Base-by-base conservation (phyloP, 306 rosid species). In the Corylus americana region DNA sequence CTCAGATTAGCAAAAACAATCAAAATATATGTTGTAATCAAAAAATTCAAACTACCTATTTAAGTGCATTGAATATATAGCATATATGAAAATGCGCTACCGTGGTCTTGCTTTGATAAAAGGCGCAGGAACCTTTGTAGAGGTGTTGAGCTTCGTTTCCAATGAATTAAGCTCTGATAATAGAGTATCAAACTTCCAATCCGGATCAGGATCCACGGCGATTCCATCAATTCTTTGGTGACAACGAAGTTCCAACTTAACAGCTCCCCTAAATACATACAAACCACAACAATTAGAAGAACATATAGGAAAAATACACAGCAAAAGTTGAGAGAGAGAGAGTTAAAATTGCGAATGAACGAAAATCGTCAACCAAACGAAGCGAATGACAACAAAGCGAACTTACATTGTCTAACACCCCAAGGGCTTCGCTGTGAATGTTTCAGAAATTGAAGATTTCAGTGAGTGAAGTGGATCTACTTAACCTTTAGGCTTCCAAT, bases 171-270 rank as follows among this genome's bases (percentile, higher is more conserved):
- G 92, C 83, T 91, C 97, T 22, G 90, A 80, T 45, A 86, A 31
- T 9, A 93, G 86, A 80, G 81, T 87, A 67, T 90, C 88, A 48
- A 88, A 93, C 62, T 54, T 88, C 97, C 93, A 93, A 91, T 93
- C 90, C 27, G 98, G 94, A n/a, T 84, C 88, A 2, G 97, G 98
- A 37, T 93, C 97, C 39, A 51, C 81, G 5, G 80, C 57, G 17
- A 91, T 45, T 72, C 88, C 92, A 74, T 82, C 84, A 3, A 77
- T 82, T 17, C 81, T 80, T 53, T 62, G 81, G 47, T 91, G 84
- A 79, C 73, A 76, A 81, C 74, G 86, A 78, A 89, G 89, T 53
- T 80, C 82, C 85, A 93, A 83, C 81, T 86, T 80, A 49, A 91
- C 31, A 57, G 82, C 86, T 71, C 89, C 96, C 94, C 96, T 92